Evolutionary conservation across 352 stramenopile genomes (phyloP), one percentile per base, ranked within the genome.

Genomic region (Globisporangium acanthophoron): DNA sequence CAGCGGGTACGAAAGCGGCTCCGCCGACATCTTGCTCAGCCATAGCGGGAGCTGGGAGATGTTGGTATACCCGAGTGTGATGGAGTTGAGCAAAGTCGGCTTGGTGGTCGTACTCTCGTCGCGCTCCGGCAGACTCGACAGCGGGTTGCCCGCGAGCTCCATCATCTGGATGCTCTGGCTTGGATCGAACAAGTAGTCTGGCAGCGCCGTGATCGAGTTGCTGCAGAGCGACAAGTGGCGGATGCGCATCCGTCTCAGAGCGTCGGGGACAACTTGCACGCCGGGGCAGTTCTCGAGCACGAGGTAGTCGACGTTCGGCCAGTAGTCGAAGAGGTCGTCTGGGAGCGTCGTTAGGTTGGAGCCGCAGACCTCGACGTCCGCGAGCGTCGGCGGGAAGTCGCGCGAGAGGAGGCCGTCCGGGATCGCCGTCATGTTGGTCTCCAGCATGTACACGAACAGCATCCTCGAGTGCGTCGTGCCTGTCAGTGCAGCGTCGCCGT

Each of bases 281-380:
- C 43, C 44, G 5, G 54, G 41, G 33, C 43, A 46, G 31, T 52
- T 59, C 24, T 52, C 54, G n/a, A 59, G 41, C 54, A 59, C 54
- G 9, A 59, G 15, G 54, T 59, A 59, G 54, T 52, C 43, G 31
- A 52, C 41, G 37, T 33, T 48, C n/a, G 55, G 46, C 35, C 55
- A 61, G 24, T 20, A 41, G 11, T 48, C 27, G 46, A 41, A n/a
- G 16, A 61, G 37, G 16, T 55, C 46, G 5, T 54, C 27, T 0
- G 55, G 55, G 0, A 61, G 18, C 9, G 33, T 47, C 3, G 46
- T 47, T 4, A 61, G 35, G 35, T 61, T 61, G 15, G 55, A 31
- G 35, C 45, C 43, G 20, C 45, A 41, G 33, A 60, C 47, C 55
- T 60, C 55, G 4, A 60, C 33, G 13, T 60, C 45, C 5, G 29